A percentile compares a stretch with the other conserved stretches of the same genome.
phyloP scores from a whole-genome alignment of 148 eudicot genomes.

The Camellia sinensis region DNA sequence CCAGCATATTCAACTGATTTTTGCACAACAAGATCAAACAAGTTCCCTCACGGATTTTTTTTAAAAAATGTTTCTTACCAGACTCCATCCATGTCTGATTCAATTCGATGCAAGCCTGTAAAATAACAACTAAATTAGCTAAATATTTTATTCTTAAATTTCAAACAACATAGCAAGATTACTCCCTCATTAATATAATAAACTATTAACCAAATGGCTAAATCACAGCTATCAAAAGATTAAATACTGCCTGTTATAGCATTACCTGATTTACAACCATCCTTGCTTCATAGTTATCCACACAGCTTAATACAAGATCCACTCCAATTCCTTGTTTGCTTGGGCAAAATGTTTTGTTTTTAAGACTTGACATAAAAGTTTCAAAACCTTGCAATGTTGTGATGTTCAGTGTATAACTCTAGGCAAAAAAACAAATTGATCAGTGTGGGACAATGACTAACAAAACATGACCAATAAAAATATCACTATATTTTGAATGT shows the following conservation, averaged over 20 bases:
- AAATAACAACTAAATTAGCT: slow-evolving; percentile 18
- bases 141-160: neutral
- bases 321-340: no score
- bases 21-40: neutral
- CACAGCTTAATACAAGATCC: no score
- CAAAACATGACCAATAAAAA: neutral
- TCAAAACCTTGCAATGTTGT: no score
- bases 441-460: neutral
- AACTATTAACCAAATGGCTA: no score
- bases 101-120: slow-evolving; percentile 93
- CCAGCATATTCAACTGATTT: neutral
- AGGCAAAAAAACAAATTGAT: no score
- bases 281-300: no score
- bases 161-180: slow-evolving; percentile 3
- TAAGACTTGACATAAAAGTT: no score
- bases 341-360: no score
- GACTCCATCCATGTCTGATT: slow-evolving; percentile 99
- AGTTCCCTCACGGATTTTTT: neutral
- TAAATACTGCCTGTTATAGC: neutral
- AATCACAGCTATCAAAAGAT: no score
- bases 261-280: slow-evolving; percentile 98
- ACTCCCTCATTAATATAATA: neutral
- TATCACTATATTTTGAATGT: neutral
- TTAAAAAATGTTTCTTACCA: slow-evolving; percentile 37
- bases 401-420: no score